These are phyloP conservation scores for Moesziomyces antarcticus DNA, from an alignment of 1,284 basidiomycete species.

Conservation along the genomic window DNA sequence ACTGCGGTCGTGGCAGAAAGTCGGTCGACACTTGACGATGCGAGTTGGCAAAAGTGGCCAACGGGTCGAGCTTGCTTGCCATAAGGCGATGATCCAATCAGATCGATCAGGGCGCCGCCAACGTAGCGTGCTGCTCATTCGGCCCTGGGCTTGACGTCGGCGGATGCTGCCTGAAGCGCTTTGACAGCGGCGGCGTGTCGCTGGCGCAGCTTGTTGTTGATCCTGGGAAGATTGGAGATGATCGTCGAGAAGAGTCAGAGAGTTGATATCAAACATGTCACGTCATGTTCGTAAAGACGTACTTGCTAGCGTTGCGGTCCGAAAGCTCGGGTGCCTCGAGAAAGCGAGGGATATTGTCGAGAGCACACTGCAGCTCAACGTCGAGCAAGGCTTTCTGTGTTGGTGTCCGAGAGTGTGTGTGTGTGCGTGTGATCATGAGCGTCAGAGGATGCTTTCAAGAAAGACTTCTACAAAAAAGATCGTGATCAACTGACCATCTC, in stretches of 20 bases:
- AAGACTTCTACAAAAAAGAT: too few species aligned
- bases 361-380: slow-evolving; percentile 3
- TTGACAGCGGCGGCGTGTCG: slow-evolving; percentile 6
- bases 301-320: slow-evolving; percentile 9
- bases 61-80: too few species aligned
- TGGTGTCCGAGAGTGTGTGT: not conserved
- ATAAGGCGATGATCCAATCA: too few species aligned
- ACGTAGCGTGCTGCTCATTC: not conserved
- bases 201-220: slow-evolving; percentile 9
- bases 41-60: not conserved
- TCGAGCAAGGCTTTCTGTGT: slow-evolving; percentile 8
- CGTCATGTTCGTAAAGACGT: not conserved
- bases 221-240: slow-evolving; percentile 1
- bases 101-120: too few species aligned
- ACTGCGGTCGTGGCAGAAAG: not conserved
- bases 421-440: too few species aligned
- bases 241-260: not conserved
- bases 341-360: slow-evolving; percentile 9
- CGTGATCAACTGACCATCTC: slow-evolving; percentile 7
- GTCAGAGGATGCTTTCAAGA: too few species aligned
- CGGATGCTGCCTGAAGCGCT: not conserved
- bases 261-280: too few species aligned
- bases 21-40: slow-evolving; percentile 14
- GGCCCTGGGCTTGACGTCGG: not conserved
- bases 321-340: not conserved